Evolutionary conservation across 768 basidiomycete species (phyloP).

Genomic region (Fomitopsis serialis): DNA sequence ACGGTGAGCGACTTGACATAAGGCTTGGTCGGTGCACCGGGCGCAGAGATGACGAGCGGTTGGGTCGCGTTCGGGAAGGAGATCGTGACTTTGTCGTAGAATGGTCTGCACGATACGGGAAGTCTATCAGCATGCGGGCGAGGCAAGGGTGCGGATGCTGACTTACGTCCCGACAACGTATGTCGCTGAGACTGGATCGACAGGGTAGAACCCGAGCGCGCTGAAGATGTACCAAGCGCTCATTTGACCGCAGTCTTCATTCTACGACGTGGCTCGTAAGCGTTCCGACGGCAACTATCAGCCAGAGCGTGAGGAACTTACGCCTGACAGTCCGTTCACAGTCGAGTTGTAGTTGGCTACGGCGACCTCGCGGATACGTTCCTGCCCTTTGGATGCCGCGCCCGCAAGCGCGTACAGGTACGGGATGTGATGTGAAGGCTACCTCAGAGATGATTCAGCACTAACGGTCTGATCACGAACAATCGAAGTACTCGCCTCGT

Average conservation of each 20-base stretch:
- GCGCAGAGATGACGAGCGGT: slow-evolving; percentile 46
- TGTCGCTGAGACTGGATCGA: slow-evolving; percentile 71
- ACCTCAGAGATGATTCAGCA: not conserved
- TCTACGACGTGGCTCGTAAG: slow-evolving; percentile 33
- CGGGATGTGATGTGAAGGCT: slow-evolving; percentile 86
- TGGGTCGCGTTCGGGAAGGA: slow-evolving; percentile 38
- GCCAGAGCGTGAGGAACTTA: slow-evolving; percentile 25
- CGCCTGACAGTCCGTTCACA: slow-evolving; percentile 67
- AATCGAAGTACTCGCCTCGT: slow-evolving; percentile 68
- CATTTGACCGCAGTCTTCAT: slow-evolving; percentile 91
- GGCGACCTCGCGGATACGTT: slow-evolving; percentile 66
- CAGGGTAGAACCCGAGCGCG: slow-evolving; percentile 80
- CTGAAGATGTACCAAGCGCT: slow-evolving; percentile 85
- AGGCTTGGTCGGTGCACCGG: slow-evolving; percentile 51
- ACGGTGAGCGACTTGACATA: slow-evolving; percentile 58
- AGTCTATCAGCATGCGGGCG: not conserved
- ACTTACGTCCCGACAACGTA: slow-evolving; percentile 74
- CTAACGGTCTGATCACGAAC: not conserved
- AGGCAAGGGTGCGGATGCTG: not conserved
- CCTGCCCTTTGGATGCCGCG: slow-evolving; percentile 65
- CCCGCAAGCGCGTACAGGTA: slow-evolving; percentile 75
- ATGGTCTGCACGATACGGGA: slow-evolving; percentile 28
- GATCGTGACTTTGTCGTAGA: slow-evolving; percentile 51
- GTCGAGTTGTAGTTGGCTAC: slow-evolving; percentile 59
- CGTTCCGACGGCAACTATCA: not conserved